Conservation (phyloP, 106 monocot species). For the Chionographis japonica region DNA sequence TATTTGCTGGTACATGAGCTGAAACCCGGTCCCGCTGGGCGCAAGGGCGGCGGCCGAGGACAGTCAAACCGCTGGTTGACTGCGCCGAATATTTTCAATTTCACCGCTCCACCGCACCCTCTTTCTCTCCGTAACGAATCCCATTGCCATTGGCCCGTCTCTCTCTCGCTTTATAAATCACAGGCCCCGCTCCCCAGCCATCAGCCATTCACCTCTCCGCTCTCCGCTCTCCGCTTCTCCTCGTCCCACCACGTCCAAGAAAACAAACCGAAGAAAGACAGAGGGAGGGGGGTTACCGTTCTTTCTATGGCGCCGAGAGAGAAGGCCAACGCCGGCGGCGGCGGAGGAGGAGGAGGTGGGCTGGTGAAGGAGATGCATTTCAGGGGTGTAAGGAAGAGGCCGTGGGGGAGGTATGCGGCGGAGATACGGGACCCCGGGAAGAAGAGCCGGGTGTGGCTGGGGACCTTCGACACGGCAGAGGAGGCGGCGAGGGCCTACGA, state of each 20-base stretch:
- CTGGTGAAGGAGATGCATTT: not conserved
- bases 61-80: constrained; percentile 25
- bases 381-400: constrained; percentile 38
- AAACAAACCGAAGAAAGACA: not conserved
- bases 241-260: not conserved
- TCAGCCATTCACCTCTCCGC: not conserved
- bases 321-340: constrained; percentile 4
- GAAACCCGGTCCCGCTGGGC: not conserved
- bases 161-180: not conserved
- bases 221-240: no score
- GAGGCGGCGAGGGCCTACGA: constrained; percentile 40
- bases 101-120: constrained; percentile 15
- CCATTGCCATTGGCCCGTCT: not conserved
- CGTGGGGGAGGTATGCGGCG: constrained; percentile 46
- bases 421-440: constrained; percentile 45
- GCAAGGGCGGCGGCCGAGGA: constrained; percentile 13
- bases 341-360: not conserved
- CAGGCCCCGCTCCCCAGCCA: not conserved
- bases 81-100: constrained; percentile 24
- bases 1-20: no score
- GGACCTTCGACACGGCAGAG: constrained; percentile 43
- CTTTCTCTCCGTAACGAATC: not conserved
- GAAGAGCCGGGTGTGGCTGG: constrained; percentile 44
- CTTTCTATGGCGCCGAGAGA: constrained; percentile 17
- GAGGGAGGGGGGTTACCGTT: no score